Base-by-base conservation (phyloP, 768 basidiomycete species). In the Goffeauzyma gilvescens region DNA sequence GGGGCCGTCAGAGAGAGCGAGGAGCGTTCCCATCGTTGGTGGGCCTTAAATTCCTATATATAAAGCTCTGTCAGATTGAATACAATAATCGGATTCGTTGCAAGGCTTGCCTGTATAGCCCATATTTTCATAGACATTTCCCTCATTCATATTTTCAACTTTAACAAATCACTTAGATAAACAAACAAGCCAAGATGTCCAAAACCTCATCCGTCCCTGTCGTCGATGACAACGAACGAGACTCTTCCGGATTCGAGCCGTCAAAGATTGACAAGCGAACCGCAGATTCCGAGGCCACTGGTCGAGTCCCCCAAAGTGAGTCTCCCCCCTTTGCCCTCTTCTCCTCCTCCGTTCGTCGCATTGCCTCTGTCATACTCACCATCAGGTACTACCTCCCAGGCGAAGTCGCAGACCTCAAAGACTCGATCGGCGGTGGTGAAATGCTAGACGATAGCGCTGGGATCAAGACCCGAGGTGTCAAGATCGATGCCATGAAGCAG, bases 371-470 rank as follows among this genome's bases (percentile, higher is more conserved):
- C 24, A 34, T 28, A 21, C 21, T 17, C n/a, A 23, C 7, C 38
- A 22, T 12, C 25, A 36, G 5, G 2, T 26, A 7, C 27, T 20
- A 17, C 22, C 8, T 38, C 24, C 25, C 49, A 63, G 61, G 58
- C 24, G 61, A 63, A 43, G 59, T 57, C 20, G 51, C 53, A 8
- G 58, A 51, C 30, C 45, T 63, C 41, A 60, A 63, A 42, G 61
- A 63, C 42, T 22, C 44, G 21, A 45, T 63, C 26, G 55, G 59
- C 25, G 61, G 57, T 6, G 58, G 58, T 13, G 44, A 60, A 38
- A 48, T 49, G 22, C 49, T 63, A 10, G 55, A 59, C 45, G 52
- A 59, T 25, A 53, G 50, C 20, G 55, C 55, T 37, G 60, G 60
- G 24, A 55, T 46, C 17, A 41, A 57, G 51, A 63, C 61, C 8